Base-by-base conservation (phyloP, 345 rosid species). In the Eucalyptus sideroxylon region DNA sequence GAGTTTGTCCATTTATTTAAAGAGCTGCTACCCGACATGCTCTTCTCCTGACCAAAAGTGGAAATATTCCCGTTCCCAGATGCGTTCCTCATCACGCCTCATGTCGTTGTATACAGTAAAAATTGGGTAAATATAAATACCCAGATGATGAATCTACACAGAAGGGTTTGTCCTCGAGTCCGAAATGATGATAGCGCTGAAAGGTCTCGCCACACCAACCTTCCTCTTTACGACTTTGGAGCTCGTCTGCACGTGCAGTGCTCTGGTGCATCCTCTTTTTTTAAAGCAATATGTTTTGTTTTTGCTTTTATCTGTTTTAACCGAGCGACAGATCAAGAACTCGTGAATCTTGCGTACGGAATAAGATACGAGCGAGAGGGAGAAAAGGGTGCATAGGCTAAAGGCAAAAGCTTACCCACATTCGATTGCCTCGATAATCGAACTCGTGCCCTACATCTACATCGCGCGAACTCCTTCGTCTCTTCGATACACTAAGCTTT, bases 211-310 rank as follows among this genome's bases (percentile, higher is more conserved):
- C 88, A 40, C 83, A 81, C 65, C 90, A 91, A 31, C 50, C 93
- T 92, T 92, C 92, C 62, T 89, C 92, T 91, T 92, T 83, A 93
- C 93, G 91, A 86, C 88, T 89, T 89, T 19, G 86, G 86, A 89
- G 90, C 86, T n/a, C 87, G 49, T 59, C 31, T 42, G 85, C 90
- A 89, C 60, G 89, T 93, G 90, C 53, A 83, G 47, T 10, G 83
- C 89, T 53, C 27, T 16, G 24, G 16, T n/a, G 24, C 55, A 11
- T 86, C 56, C 62, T 86, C 62, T 19, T 86, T 86, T 59, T 59
- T 86, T 34, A 1, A 77, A 77, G 83, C 12, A 37, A 19, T 10
- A 37, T 37, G 47, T 37, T 37, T 37, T 11, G 42, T 19, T 37
- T 37, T 37, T 37, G 83, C 83, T 37, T 37, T 72, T 3, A 21